Evolutionary conservation across 768 basidiomycete genomes (phyloP).

Genomic region (Pleurotus platypus): DNA sequence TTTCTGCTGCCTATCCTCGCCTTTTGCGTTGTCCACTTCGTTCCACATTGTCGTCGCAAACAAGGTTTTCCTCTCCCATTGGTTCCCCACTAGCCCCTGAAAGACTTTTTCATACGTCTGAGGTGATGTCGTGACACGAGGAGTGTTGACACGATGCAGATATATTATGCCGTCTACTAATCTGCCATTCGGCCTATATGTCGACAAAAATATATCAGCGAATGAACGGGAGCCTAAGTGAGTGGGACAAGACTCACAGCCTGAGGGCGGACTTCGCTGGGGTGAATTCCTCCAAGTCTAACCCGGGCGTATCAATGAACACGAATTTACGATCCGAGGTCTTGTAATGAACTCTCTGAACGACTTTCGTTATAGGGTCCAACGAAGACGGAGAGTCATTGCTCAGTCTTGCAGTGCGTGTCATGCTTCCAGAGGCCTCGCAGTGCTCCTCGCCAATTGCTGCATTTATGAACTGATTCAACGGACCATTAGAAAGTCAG

Average conservation of each 20-base stretch:
- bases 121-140: slow-evolving; percentile 16
- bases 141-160: slow-evolving; percentile 34
- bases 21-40: slow-evolving; percentile 2
- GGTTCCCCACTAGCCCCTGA: slow-evolving; percentile 23
- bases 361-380: not conserved
- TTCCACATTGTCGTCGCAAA: slow-evolving; percentile 44
- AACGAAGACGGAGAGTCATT: not conserved
- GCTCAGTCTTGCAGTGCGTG: not conserved
- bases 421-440: not conserved
- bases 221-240: not conserved
- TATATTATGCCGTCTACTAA: slow-evolving; percentile 31
- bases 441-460: not conserved
- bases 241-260: not conserved
- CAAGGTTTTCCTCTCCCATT: slow-evolving; percentile 35
- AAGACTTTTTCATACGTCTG: slow-evolving; percentile 8
- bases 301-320: slow-evolving; percentile 18
- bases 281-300: slow-evolving; percentile 9
- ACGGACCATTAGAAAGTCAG: not conserved
- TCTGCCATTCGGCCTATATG: not conserved
- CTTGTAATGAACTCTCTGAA: not conserved
- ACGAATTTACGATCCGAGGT: not conserved
- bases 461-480: not conserved
- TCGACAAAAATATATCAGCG: not conserved
- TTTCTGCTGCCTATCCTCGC: slow-evolving; percentile 22
- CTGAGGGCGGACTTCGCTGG: slow-evolving; percentile 9